These are phyloP conservation scores for Kwoniella mangroviensis DNA, from an alignment of 768 basidiomycete species.

Conservation along the genomic window DNA sequence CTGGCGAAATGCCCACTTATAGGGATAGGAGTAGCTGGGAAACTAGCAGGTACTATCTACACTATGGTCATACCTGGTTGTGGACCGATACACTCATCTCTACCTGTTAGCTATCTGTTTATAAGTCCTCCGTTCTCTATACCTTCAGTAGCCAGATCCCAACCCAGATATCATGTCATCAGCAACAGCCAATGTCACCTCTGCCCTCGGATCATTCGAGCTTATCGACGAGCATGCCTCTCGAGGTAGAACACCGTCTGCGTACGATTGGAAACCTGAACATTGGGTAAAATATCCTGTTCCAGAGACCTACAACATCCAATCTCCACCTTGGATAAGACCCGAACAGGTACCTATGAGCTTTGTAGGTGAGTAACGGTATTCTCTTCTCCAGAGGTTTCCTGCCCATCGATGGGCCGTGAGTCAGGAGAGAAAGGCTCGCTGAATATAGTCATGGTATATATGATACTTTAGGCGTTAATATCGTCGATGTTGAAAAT, in stretches of 20 bases:
- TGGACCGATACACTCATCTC: no score
- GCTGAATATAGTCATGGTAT: not conserved
- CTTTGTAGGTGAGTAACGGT: slow-evolving; percentile 32
- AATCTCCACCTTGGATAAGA: slow-evolving; percentile 30
- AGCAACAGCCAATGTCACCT: slow-evolving; percentile 12
- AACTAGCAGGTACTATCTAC: no score
- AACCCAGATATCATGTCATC: not conserved
- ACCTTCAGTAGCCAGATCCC: not conserved
- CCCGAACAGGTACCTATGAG: slow-evolving; percentile 36
- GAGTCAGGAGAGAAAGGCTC: not conserved
- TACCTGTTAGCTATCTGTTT: not conserved
- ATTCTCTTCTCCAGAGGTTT: not conserved
- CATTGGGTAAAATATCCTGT: slow-evolving; percentile 34
- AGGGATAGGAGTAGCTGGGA: no score
- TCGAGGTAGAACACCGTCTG: not conserved
- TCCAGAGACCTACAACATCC: slow-evolving; percentile 26
- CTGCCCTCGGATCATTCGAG: slow-evolving; percentile 22
- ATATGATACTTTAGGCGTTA: slow-evolving; percentile 21
- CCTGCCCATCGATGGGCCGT: no score
- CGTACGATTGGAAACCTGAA: slow-evolving; percentile 32
- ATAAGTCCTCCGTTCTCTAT: not conserved
- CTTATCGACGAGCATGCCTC: slow-evolving; percentile 10
- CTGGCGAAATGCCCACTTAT: no score
- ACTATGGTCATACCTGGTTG: no score
- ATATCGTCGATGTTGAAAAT: slow-evolving; percentile 38